These are phyloP conservation scores for Glycine latifolia DNA, from an alignment of 306 rosid species.

Conservation along the genomic window DNA sequence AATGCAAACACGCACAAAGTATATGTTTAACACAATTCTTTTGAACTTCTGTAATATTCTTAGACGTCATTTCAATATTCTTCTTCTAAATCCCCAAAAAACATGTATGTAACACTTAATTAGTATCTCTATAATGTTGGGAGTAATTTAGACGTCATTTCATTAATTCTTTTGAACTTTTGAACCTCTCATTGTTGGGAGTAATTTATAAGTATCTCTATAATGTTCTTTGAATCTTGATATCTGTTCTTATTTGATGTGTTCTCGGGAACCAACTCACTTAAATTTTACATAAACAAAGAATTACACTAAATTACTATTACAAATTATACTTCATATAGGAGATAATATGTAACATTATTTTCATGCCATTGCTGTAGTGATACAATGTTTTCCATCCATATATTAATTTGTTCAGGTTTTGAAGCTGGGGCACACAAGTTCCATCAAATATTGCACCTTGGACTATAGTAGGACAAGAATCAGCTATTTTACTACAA, in stretches of 20 bases:
- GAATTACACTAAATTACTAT: neutral
- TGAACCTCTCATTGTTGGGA: too few species aligned
- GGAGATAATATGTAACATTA: neutral
- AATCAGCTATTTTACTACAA: conserved; percentile 54
- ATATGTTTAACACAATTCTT: neutral
- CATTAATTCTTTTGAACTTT: too few species aligned
- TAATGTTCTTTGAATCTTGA: too few species aligned
- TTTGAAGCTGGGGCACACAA: conserved; percentile 85
- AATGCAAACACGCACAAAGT: neutral
- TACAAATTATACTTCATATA: neutral
- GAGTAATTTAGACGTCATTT: too few species aligned
- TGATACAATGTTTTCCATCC: neutral
- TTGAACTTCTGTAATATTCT: neutral
- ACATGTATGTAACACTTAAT: neutral
- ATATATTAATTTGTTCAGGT: conserved; percentile 55
- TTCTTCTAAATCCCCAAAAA: neutral
- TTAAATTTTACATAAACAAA: too few species aligned
- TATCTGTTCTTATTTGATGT: too few species aligned
- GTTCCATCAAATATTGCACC: conserved; percentile 76
- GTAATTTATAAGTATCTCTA: too few species aligned
- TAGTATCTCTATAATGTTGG: too few species aligned
- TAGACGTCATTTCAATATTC: neutral
- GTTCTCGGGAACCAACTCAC: too few species aligned
- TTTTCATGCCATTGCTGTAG: neutral
- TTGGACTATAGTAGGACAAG: conserved; percentile 74